phyloP scores from a whole-genome alignment of 2,329 filamentous ascomycete genomes.

The Venturiaceae sp. region DNA sequence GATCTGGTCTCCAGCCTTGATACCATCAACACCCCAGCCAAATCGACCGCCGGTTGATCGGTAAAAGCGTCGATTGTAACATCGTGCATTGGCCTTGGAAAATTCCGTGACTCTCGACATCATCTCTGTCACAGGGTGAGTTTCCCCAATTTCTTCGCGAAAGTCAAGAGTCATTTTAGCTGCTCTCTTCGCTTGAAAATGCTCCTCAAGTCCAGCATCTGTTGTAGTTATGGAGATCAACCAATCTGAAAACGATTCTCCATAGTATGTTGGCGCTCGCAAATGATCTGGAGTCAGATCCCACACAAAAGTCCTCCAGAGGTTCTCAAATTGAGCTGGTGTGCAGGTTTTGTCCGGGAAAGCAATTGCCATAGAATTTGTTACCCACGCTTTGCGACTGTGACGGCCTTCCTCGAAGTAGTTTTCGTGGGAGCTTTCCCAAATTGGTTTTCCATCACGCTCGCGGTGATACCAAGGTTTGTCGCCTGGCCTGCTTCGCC shows the following conservation, averaged over 20 bases:
- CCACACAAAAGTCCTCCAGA: not conserved
- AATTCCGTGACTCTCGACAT: not conserved
- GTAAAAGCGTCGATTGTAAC: constrained; percentile 1
- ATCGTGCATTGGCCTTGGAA: not conserved
- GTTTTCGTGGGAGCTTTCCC: not conserved
- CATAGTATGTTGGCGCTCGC: not conserved
- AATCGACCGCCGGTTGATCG: not conserved
- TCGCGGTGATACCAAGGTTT: not conserved
- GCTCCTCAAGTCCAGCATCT: not conserved
- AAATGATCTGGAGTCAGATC: not conserved
- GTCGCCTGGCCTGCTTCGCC: not conserved
- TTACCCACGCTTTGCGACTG: not conserved
- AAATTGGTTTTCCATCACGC: not conserved
- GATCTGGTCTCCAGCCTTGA: not conserved
- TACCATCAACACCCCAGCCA: not conserved
- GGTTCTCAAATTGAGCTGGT: not conserved
- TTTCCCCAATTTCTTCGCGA: not conserved
- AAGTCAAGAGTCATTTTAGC: not conserved
- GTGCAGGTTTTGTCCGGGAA: not conserved
- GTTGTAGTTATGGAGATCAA: not conserved
- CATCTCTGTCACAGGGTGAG: not conserved
- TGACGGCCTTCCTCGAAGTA: not conserved
- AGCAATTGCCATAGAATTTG: not conserved
- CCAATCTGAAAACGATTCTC: not conserved
- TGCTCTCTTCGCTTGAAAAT: not conserved